These are phyloP conservation scores for Xeromyces bisporus DNA, from an alignment of 495 filamentous ascomycete species.

Conservation along the genomic window DNA sequence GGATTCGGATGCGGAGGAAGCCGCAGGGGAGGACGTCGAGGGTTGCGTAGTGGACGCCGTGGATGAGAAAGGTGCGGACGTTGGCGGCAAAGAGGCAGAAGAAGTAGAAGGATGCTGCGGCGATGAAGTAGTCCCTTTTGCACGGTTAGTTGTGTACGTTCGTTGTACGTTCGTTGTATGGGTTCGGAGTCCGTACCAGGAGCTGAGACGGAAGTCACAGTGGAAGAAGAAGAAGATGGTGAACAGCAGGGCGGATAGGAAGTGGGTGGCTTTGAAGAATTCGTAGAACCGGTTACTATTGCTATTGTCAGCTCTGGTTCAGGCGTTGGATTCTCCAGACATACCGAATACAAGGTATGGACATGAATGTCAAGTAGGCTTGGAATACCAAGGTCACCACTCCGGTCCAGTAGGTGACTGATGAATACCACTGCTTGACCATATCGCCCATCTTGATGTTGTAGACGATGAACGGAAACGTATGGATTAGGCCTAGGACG, in stretches of 20 bases:
- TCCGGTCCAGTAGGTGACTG: constrained; percentile 37
- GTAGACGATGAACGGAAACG: constrained; percentile 40
- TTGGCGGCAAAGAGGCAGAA: constrained; percentile 23
- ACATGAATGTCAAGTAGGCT: constrained; percentile 36
- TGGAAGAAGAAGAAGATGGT: constrained; percentile 41
- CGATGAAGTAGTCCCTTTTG: constrained; percentile 43
- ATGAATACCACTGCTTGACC: constrained; percentile 26
- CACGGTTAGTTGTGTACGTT: constrained; percentile 1
- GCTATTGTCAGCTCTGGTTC: background rate
- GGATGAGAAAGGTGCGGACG: constrained; percentile 27
- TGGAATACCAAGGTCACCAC: constrained; percentile 37
- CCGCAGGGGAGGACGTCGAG: constrained; percentile 24
- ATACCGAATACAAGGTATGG: constrained; percentile 31
- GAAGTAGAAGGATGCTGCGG: constrained; percentile 32
- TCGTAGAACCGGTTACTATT: constrained; percentile 38
- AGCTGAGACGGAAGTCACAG: constrained; percentile 37
- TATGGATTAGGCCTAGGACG: constrained; percentile 35
- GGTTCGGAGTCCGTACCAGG: constrained; percentile 22
- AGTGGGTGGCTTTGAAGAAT: constrained; percentile 41
- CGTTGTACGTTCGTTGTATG: no score
- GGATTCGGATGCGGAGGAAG: constrained; percentile 28
- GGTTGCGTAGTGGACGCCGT: constrained; percentile 28
- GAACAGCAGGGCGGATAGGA: constrained; percentile 34
- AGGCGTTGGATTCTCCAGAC: constrained; percentile 3
- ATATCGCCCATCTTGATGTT: constrained; percentile 33